Conservation (phyloP, 805 yeast species). For the Saturnispora hagleri region DNA sequence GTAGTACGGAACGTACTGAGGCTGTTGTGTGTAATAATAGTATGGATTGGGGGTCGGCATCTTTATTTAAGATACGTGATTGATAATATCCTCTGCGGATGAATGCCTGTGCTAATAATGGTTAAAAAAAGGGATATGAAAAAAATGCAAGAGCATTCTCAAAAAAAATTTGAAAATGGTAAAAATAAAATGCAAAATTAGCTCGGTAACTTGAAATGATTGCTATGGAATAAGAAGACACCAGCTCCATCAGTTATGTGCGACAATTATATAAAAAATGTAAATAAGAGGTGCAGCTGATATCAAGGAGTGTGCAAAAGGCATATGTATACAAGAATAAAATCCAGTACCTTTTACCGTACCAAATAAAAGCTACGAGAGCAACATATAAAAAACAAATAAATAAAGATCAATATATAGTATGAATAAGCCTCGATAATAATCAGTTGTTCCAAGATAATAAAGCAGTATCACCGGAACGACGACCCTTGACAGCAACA, state of each 20-base stretch:
- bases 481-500: conserved; percentile 58
- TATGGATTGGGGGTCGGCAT: conserved; percentile 2
- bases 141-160: not conserved
- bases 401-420: not conserved
- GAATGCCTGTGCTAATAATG: not conserved
- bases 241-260: too few species aligned
- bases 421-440: not conserved
- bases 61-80: not conserved
- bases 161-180: not conserved
- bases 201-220: not conserved
- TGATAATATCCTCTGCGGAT: not conserved
- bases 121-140: not conserved
- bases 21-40: not conserved
- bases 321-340: not conserved
- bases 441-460: conserved; percentile 56
- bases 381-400: not conserved
- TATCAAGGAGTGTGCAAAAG: too few species aligned
- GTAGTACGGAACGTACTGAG: not conserved
- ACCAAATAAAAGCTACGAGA: not conserved
- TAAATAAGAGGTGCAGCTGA: too few species aligned
- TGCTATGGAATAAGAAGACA: too few species aligned
- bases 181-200: too few species aligned
- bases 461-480: conserved; percentile 59
- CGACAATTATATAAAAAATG: too few species aligned
- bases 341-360: not conserved